phyloP scores from a whole-genome alignment of 163 green algal species.

The Chloromonas sp. region DNA sequence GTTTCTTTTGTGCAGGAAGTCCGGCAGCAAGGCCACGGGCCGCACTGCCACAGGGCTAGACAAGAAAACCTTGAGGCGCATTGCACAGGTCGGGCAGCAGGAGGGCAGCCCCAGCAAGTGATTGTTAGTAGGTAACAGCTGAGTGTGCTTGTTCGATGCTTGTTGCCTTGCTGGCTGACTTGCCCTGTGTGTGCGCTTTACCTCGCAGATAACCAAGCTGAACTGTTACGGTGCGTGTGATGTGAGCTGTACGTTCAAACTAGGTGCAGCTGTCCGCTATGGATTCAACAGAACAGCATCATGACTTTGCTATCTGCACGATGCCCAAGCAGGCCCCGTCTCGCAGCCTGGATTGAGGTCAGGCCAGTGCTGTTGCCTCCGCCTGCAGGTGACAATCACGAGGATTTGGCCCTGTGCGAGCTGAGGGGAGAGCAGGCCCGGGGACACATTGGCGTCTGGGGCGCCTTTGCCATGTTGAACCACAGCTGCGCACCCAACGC shows the following conservation, averaged over 20 bases:
- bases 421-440: slow-evolving; percentile 11
- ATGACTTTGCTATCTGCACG: not conserved
- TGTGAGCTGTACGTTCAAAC: too few species aligned
- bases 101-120: too few species aligned
- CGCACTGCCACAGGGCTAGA: not conserved
- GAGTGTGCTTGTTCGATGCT: too few species aligned
- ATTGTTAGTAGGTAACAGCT: too few species aligned
- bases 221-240: not conserved
- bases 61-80: not conserved
- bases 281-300: not conserved
- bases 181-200: too few species aligned
- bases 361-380: not conserved
- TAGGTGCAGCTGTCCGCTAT: too few species aligned
- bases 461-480: slow-evolving; percentile 22
- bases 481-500: slow-evolving; percentile 26
- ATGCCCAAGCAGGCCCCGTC: too few species aligned
- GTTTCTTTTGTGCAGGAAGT: too few species aligned
- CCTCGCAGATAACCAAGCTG: not conserved
- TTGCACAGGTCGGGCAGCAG: not conserved
- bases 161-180: too few species aligned
- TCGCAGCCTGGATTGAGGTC: too few species aligned
- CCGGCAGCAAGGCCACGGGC: not conserved
- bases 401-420: slow-evolving; percentile 16
- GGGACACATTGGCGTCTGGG: slow-evolving; percentile 23
- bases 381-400: slow-evolving; percentile 6